These are phyloP conservation scores for Deuterostichococcus epilithicus DNA, from an alignment of 139 green algal genomes.

Conservation along the genomic window DNA sequence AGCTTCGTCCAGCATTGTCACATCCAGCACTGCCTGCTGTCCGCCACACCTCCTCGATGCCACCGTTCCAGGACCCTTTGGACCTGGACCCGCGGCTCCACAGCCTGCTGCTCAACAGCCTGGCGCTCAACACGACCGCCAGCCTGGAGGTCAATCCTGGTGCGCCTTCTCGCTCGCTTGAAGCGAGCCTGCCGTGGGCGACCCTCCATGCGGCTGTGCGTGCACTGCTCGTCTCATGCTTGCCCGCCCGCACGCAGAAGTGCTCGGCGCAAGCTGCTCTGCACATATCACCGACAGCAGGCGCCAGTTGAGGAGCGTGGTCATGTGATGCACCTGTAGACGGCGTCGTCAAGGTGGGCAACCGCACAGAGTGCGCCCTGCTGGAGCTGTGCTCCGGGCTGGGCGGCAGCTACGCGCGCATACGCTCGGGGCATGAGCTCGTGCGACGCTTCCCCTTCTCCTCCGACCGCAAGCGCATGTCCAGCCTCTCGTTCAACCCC, in stretches of 20 bases:
- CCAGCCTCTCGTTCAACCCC: conserved; percentile 22
- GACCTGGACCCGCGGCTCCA: conserved; percentile 4
- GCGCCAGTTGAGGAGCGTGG: no score
- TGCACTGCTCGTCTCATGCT: no score
- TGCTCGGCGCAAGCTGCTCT: no score
- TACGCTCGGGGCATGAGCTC: conserved; percentile 4
- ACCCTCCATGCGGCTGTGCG: not conserved
- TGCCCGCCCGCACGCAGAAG: no score
- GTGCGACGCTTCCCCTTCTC: conserved; percentile 36
- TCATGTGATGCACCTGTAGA: no score
- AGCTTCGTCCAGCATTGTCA: no score
- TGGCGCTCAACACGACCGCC: conserved; percentile 68
- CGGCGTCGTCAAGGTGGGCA: conserved; percentile 47
- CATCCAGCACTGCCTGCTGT: no score
- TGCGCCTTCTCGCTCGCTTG: no score
- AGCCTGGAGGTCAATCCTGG: conserved; percentile 12
- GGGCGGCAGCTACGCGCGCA: conserved; percentile 17
- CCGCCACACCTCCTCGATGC: no score
- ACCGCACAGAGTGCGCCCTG: conserved; percentile 78
- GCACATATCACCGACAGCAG: no score
- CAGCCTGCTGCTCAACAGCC: conserved; percentile 17
- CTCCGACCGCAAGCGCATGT: conserved; percentile 84
- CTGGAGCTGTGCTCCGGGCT: conserved; percentile 57
- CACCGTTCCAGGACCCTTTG: no score
- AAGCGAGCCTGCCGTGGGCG: no score